Percentiles rank a stretch among this genome's conserved stretches.
These are phyloP conservation scores for Elsinoe necatrix DNA, from an alignment of 2,329 filamentous ascomycete genomes.

Conservation along the genomic window DNA sequence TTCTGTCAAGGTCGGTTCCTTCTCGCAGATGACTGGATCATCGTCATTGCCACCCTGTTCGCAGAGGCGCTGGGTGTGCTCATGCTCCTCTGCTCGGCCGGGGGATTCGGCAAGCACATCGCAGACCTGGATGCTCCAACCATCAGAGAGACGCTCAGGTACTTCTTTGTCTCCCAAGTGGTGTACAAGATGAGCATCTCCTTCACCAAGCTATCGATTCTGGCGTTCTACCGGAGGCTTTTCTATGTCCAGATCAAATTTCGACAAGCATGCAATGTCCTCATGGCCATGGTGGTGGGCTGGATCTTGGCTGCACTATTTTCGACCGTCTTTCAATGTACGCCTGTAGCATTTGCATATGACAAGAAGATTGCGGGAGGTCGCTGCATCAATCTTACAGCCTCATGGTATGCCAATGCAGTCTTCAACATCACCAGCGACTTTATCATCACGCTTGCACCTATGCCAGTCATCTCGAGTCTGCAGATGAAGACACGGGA, in stretches of 20 bases:
- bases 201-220: constrained; percentile 29
- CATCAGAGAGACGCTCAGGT: constrained; percentile 19
- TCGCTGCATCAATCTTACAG: constrained; percentile 24
- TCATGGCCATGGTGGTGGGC: constrained; percentile 24
- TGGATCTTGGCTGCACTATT: constrained; percentile 27
- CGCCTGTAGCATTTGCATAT: constrained; percentile 28
- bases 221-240: constrained; percentile 30
- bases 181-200: constrained; percentile 24
- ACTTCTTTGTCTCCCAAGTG: constrained; percentile 23
- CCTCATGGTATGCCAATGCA: constrained; percentile 28
- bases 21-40: constrained; percentile 14
- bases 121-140: background rate
- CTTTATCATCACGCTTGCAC: constrained; percentile 26
- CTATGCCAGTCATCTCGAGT: constrained; percentile 27
- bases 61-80: constrained; percentile 14
- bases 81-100: constrained; percentile 13
- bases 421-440: constrained; percentile 30
- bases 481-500: constrained; percentile 26
- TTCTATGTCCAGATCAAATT: constrained; percentile 24
- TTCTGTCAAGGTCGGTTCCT: background rate
- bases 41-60: constrained; percentile 8
- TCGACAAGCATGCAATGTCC: constrained; percentile 22
- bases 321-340: constrained; percentile 26
- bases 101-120: constrained; percentile 14
- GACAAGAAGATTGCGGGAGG: constrained; percentile 14